Base-by-base conservation (phyloP, 768 basidiomycete species). In the Russula ochroleuca region DNA sequence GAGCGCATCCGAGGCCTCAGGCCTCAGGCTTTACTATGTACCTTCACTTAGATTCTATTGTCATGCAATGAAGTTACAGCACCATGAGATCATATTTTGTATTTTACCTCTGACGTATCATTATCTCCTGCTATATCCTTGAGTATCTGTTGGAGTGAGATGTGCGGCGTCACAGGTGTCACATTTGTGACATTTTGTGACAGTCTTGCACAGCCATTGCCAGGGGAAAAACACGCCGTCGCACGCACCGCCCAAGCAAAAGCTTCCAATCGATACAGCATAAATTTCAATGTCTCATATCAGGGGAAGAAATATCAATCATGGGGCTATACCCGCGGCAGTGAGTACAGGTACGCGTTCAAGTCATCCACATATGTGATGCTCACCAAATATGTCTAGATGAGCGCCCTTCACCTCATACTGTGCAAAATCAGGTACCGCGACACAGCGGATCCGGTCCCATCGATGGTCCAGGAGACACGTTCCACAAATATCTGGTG, bases 211-310 rank as follows among this genome's bases (percentile, higher is more conserved):
- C 43, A 43, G 43, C 43, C 43, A 19, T 43, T n/a, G 6, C 8
- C 40, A 17, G 15, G 40, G 41, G 6, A 2, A 43, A n/a, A 17
- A 43, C n/a, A 17, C 35, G 35, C 35, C 7, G 8, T 8, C 7
- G 7, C 10, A 35, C 35, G 1, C 35, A 19, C 19, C 1, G 33
- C 50, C 9, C 28, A 31, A 3, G 15, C 33, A 37, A n/a, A n/a
- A 41, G 35, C 35, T 10, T 10, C 35, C 40, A 7, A 6, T 43
- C 1, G n/a, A 25, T 37, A 43, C 21, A 52, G 31, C 35, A 17
- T 28, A 43, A 33, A n/a, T 52, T 37, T 17, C 50, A 33, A 64
- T 64, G 63, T 53, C 63, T 25, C 57, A 48, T 5, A 47, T 41
- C 57, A 59, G 37, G 28, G 45, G 28, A 11, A 54, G 45, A 23